Evolutionary conservation across 2,329 filamentous ascomycete genomes (phyloP), one percentile per base, ranked within the genome.

Genomic region (Chrysosporium keratinophilum): DNA sequence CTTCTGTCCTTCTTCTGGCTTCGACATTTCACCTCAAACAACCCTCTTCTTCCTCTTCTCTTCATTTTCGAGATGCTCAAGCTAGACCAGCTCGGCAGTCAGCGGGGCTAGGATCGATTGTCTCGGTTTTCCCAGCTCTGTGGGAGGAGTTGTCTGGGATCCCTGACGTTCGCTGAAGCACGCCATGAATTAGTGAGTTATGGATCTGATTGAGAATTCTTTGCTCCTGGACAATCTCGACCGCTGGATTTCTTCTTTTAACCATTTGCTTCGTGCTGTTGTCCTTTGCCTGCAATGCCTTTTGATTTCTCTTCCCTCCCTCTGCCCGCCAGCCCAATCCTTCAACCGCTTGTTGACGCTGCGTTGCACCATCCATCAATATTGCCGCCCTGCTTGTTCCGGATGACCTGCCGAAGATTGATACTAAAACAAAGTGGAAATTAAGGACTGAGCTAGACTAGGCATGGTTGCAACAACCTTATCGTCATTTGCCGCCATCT

Each of bases 371-470:
- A 20, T 45, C n/a, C 23, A 31, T 33, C 11, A 31, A 10, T 45
- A 14, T 45, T 45, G 23, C 28, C 14, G 5, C 17, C 12, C 17
- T 42, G 39, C 10, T 45, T 19, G 17, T 52, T 28, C 28, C 12
- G 17, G 42, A 15, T 45, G 42, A 19, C 14, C 17, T 28, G 42
- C 23, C 17, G 42, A 19, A 4, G 17, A 5, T 28, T 52, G 37
- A 19, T 52, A 45, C 50, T 52, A 52, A 52, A 41, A 52, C 50
- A 52, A 19, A 10, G 41, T 33, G 50, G 50, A 52, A 45, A 52
- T 52, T 52, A 52, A 52, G 50, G 50, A 45, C 33, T 45, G 48
- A 42, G 41, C 41, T 45, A 28, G 28, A 23, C 50, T 28, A 5
- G 41, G 50, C 50, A 45, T 52, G 50, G 41, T 52, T 17, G 39